A percentile compares a stretch with the other conserved stretches of the same genome.
Evolutionary conservation across 345 rosid species (phyloP).

Genomic region (Salix arbutifolia): DNA sequence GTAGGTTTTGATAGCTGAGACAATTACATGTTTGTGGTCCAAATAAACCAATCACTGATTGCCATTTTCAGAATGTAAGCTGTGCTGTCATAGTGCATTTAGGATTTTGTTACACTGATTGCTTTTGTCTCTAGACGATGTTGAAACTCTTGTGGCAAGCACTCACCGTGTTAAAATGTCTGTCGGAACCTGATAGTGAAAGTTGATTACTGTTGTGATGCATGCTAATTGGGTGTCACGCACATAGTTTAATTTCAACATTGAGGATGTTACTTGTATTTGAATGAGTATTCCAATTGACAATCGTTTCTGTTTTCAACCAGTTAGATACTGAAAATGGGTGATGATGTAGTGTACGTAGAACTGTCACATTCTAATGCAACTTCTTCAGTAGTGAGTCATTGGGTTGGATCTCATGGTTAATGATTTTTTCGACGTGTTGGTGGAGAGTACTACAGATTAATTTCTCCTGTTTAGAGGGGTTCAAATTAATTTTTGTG

Average conservation of each 20-base stretch:
- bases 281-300: background rate
- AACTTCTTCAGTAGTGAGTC: background rate
- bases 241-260: background rate
- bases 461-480: background rate
- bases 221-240: background rate
- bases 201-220: background rate
- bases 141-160: background rate
- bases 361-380: background rate
- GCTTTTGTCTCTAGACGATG: background rate
- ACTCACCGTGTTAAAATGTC: background rate
- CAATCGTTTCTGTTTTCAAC: background rate
- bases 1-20: constrained; percentile 1
- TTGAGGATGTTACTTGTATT: background rate
- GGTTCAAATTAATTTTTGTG: background rate
- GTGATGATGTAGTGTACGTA: background rate
- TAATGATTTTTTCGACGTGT: background rate
- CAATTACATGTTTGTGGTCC: constrained; percentile 8
- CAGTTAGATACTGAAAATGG: background rate
- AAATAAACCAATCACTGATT: constrained; percentile 11
- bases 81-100: constrained; percentile 7
- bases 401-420: background rate
- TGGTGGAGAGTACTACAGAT: background rate
- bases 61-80: background rate
- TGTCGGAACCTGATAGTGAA: background rate
- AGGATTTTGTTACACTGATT: constrained; percentile 7